Percentiles rank a stretch among this genome's conserved stretches.
These are phyloP conservation scores for Aspergillus terreus DNA, from an alignment of 2,329 filamentous ascomycete species.

Conservation along the genomic window DNA sequence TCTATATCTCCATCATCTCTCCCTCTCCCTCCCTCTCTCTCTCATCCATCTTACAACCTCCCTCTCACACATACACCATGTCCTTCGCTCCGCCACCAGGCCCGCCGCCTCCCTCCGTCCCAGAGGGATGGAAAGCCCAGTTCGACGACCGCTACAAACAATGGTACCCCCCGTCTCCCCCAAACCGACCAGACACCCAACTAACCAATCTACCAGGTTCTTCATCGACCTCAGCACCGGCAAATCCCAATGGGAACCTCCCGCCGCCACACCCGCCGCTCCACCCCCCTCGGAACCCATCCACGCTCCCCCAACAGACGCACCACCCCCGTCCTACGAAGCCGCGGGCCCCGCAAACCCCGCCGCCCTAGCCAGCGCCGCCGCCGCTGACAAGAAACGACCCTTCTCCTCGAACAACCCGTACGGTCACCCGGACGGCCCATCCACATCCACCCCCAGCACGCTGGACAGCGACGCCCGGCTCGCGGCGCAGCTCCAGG, in stretches of 20 bases:
- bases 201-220: conserved; percentile 57
- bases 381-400: conserved; percentile 39
- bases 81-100: conserved; percentile 42
- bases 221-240: conserved; percentile 88
- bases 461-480: conserved; percentile 64
- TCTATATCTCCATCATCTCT: neutral
- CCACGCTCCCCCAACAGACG: conserved; percentile 39
- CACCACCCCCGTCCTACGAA: conserved; percentile 57
- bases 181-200: neutral
- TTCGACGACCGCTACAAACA: conserved; percentile 87
- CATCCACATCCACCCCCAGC: conserved; percentile 9
- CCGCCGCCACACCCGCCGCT: conserved; percentile 61
- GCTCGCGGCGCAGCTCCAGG: conserved; percentile 73
- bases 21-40: neutral
- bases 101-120: conserved; percentile 59
- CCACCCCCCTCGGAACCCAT: conserved; percentile 36
- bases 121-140: conserved; percentile 79
- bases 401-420: conserved; percentile 66
- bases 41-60: neutral
- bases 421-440: conserved; percentile 45
- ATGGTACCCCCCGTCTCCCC: conserved; percentile 52
- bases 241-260: conserved; percentile 85
- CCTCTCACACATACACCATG: conserved; percentile 17
- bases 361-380: conserved; percentile 30
- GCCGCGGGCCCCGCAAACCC: conserved; percentile 46